Evolutionary conservation across 1,139 yeast species (phyloP), one percentile per base, ranked within the genome.

Genomic region (Kurtzmaniella quercitrusa): DNA sequence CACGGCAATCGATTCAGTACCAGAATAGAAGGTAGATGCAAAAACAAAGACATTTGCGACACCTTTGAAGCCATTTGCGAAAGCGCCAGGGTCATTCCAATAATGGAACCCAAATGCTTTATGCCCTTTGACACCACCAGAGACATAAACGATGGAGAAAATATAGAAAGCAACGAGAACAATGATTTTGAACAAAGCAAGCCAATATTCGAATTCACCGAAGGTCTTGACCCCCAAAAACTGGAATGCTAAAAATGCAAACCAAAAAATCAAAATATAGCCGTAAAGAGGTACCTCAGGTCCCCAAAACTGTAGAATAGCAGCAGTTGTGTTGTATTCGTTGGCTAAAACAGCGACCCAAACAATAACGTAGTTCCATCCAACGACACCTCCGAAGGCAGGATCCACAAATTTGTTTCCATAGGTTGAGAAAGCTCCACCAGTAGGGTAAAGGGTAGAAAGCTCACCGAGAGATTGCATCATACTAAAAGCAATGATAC

Each of bases 161-260:
- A 82, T 62, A 59, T 81, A 80, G 53, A 75, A 79, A 2, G 84
- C 85, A 5, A 75, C 58, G 29, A 82, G 63, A 1, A 82, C 82
- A 5, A 73, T 52, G 14, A 82, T 66, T 58, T 82, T 82, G 54
- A 76, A 57, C 44, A 79, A 57, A 0, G 86, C 85, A 25, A 81
- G 63, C 81, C 84, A 78, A 56, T 73, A 82, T 59, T 82, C 88
- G 14, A 79, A 74, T 55, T 81, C 87, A 34, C 95, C 95, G 54
- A 79, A 82, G 1, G 75, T 74, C 3, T 66, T 63, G 2, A 81
- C 83, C 0, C 85, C 85, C 39, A 79, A 58, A 45, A 79, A 69
- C 53, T 79, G 83, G 55, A 81, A 76, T 4, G 64, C 73, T 47
- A 75, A 56, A 51, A 81, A 79, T 2, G 70, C 71, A 16, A 60